Evolutionary conservation across 352 stramenopile species (phyloP).

Genomic region (Globisporangium nodosum): DNA sequence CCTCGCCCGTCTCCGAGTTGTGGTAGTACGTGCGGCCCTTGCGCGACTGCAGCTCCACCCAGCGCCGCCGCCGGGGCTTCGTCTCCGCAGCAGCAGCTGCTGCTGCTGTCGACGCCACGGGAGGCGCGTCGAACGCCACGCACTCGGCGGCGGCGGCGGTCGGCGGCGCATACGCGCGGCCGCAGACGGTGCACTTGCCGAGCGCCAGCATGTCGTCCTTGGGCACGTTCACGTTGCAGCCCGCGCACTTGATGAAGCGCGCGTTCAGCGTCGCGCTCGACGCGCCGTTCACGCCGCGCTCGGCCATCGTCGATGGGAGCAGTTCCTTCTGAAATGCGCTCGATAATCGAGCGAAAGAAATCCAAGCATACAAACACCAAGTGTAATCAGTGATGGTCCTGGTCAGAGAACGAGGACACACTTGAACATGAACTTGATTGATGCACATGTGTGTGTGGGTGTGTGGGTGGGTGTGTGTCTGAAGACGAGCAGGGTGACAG

Average conservation of each 20-base stretch:
- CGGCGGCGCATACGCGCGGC: slow-evolving; percentile 30
- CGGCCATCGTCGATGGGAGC: slow-evolving; percentile 21
- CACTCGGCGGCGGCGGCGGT: slow-evolving; percentile 22
- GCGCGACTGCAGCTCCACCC: slow-evolving; percentile 59
- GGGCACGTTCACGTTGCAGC: slow-evolving; percentile 71
- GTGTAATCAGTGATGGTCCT: no score
- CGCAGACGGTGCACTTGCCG: slow-evolving; percentile 58
- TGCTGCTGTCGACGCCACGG: no score
- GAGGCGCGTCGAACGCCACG: slow-evolving; percentile 29
- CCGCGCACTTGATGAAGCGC: slow-evolving; percentile 75
- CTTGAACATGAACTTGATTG: no score
- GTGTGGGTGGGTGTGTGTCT: no score
- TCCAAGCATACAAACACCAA: no score
- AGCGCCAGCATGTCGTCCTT: slow-evolving; percentile 70
- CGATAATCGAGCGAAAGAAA: no score
- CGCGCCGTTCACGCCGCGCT: slow-evolving; percentile 48
- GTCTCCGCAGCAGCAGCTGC: slow-evolving; percentile 1
- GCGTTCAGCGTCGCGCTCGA: slow-evolving; percentile 49
- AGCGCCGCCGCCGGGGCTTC: slow-evolving; percentile 39
- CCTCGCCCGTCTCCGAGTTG: slow-evolving; percentile 77
- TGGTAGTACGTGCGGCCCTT: slow-evolving; percentile 74
- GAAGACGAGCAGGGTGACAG: no score
- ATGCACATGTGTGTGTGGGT: no score
- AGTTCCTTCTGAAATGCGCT: background rate
- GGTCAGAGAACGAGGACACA: no score